Conservation (phyloP, 345 rosid genomes). For the Aegle marmelos region DNA sequence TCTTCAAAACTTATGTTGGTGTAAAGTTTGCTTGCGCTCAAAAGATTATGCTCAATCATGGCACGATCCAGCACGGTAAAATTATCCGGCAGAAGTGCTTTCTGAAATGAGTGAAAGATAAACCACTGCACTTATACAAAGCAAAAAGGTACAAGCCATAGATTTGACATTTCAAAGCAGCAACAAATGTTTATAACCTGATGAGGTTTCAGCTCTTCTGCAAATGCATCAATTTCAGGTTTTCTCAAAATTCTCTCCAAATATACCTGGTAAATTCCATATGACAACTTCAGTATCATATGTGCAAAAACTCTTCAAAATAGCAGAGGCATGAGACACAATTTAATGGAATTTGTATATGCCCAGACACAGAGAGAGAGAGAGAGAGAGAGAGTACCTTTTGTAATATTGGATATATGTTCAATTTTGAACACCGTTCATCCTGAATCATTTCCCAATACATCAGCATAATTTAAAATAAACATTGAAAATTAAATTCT, state of each 20-base stretch:
- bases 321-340: neutral
- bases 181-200: constrained; percentile 49
- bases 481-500: neutral
- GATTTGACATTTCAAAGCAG: constrained; percentile 3
- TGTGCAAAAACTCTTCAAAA: neutral
- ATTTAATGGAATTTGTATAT: neutral
- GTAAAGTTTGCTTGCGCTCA: constrained; percentile 96
- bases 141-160: constrained; percentile 2
- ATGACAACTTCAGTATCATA: neutral
- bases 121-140: neutral
- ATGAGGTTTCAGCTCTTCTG: constrained; percentile 90
- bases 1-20: constrained; percentile 97
- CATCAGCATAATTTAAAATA: constrained; percentile 15
- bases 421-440: constrained; percentile 92
- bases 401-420: constrained; percentile 90
- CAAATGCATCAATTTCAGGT: constrained; percentile 95
- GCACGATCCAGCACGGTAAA: constrained; percentile 96
- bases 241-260: constrained; percentile 89
- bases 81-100: constrained; percentile 91
- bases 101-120: constrained; percentile 44
- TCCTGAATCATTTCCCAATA: constrained; percentile 54
- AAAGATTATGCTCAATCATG: constrained; percentile 96
- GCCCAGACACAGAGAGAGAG: neutral
- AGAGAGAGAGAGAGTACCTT: constrained; percentile 48
- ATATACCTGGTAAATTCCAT: constrained; percentile 62